phyloP scores from a whole-genome alignment of 2,329 filamentous ascomycete genomes.

The Calonectria pauciramosa region DNA sequence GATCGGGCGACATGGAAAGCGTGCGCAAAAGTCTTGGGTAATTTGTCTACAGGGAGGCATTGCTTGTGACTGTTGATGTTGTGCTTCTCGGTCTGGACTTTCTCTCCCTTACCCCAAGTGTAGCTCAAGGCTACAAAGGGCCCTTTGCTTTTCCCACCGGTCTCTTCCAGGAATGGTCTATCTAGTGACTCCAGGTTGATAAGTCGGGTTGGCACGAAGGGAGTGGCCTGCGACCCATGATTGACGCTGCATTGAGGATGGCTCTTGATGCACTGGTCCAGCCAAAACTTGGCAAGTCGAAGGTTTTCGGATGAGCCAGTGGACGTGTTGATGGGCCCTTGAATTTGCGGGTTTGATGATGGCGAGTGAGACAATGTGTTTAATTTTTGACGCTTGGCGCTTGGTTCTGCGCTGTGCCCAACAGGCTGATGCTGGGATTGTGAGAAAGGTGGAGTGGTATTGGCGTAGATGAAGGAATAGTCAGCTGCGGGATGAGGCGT shows the following conservation, averaged over 20 bases:
- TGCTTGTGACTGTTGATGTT: slow-evolving; percentile 4
- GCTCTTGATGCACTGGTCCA: background rate
- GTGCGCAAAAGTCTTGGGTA: slow-evolving; percentile 23
- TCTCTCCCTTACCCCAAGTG: slow-evolving; percentile 20
- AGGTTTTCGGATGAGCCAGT: slow-evolving; percentile 8
- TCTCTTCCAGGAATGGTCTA: slow-evolving; percentile 18
- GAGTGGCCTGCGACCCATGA: background rate
- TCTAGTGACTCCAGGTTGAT: slow-evolving; percentile 16
- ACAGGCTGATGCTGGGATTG: background rate
- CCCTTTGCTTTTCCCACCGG: background rate
- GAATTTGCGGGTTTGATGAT: background rate
- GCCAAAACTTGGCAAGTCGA: slow-evolving; percentile 4
- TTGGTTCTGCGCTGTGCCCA: background rate
- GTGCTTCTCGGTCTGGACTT: background rate
- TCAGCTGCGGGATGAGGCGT: background rate
- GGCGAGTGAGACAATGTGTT: background rate
- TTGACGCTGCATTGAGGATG: slow-evolving; percentile 7
- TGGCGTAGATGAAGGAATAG: slow-evolving; percentile 1
- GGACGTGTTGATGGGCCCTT: background rate
- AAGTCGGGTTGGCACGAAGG: slow-evolving; percentile 9
- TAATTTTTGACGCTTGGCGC: background rate
- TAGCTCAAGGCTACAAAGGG: slow-evolving; percentile 30
- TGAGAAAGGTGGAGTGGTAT: too few relatives aligned
- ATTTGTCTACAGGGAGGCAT: background rate
- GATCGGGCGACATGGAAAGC: slow-evolving; percentile 15